Base-by-base conservation (phyloP, 768 basidiomycete species). In the Boletales sp. region DNA sequence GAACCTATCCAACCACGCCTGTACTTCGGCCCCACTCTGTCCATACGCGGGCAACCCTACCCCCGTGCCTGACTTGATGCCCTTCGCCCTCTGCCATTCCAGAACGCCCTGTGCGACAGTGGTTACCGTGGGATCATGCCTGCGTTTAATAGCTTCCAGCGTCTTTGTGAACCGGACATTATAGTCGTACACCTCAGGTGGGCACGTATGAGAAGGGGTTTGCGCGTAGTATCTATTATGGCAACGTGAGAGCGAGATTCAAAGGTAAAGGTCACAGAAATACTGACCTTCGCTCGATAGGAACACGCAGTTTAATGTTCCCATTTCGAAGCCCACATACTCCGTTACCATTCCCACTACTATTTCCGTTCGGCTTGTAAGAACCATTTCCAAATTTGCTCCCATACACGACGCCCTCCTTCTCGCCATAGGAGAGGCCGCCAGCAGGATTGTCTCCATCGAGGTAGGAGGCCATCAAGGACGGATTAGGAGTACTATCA, bases 101-200 rank as follows among this genome's bases (percentile, higher is more conserved):
- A 97, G 74, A 5, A 99, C 88, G 43, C 95, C 95, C 68, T 95
- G 94, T 0, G 91, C 93, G 49, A 98, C 90, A 10, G 94, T 97
- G 6, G 95, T 94, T 9, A 98, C 97, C 0, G 97, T 98, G 0
- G 95, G 95, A 63, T 98, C 95, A 69, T 99, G 97, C 10, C 97
- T 78, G 50, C 78, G 82, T 74, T 99, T 99, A 76, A 99, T 94
- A 19, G 82, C 73, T 40, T 94, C 87, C 9, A 98, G 77, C 30
- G 82, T 69, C 57, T 85, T 86, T 4, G 97, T 99, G 73, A 99
- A 97, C 7, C 82, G 77, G 21, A 82, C 81, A 69, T 98, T 98
- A 74, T 92, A 97, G 57, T 95, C 93, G 57, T 85, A 85, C 0
- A 99, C 82, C 62, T 95, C 90, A 0, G 95, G 97, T 4, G 95